Conservation (phyloP, 2,329 filamentous ascomycete species). For the Aspergillus puulaauensis region DNA sequence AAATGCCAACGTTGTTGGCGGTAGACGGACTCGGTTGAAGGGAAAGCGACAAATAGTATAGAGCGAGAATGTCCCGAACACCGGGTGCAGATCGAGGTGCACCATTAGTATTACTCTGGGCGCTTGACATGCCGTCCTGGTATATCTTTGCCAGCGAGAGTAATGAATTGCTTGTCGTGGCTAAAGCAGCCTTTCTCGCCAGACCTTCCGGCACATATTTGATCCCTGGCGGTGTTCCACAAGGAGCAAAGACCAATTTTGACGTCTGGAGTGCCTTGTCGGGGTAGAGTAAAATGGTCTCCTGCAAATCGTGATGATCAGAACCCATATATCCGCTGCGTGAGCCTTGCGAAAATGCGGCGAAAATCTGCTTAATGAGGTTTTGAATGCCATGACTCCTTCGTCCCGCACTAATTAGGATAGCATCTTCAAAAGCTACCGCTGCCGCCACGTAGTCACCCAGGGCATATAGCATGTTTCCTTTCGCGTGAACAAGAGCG, state of each 20-base stretch:
- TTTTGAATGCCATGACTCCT: slow-evolving; percentile 69
- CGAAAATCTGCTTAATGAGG: slow-evolving; percentile 75
- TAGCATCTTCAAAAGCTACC: slow-evolving; percentile 89
- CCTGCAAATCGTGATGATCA: slow-evolving; percentile 37
- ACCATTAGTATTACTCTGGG: slow-evolving; percentile 50
- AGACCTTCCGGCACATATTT: slow-evolving; percentile 68
- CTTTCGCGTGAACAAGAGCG: slow-evolving; percentile 92
- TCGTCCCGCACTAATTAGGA: slow-evolving; percentile 80
- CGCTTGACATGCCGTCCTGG: slow-evolving; percentile 88
- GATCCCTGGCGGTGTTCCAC: slow-evolving; percentile 78
- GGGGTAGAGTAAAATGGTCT: slow-evolving; percentile 77
- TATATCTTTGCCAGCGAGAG: slow-evolving; percentile 96
- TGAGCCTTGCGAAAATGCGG: slow-evolving; percentile 59
- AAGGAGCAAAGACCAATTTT: slow-evolving; percentile 73
- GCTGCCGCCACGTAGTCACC: slow-evolving; percentile 80
- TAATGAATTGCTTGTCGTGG: slow-evolving; percentile 92
- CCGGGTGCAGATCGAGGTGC: slow-evolving; percentile 65
- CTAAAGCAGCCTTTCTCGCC: slow-evolving; percentile 75
- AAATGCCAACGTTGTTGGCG: slow-evolving; percentile 95
- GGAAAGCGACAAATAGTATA: slow-evolving; percentile 94
- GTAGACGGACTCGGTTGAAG: slow-evolving; percentile 95
- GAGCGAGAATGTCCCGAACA: slow-evolving; percentile 85
- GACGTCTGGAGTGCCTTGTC: slow-evolving; percentile 81
- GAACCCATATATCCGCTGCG: slow-evolving; percentile 38
- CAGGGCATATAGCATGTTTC: slow-evolving; percentile 93